These are phyloP conservation scores for Collybiopsis luxurians DNA, from an alignment of 768 basidiomycete genomes.

Conservation along the genomic window DNA sequence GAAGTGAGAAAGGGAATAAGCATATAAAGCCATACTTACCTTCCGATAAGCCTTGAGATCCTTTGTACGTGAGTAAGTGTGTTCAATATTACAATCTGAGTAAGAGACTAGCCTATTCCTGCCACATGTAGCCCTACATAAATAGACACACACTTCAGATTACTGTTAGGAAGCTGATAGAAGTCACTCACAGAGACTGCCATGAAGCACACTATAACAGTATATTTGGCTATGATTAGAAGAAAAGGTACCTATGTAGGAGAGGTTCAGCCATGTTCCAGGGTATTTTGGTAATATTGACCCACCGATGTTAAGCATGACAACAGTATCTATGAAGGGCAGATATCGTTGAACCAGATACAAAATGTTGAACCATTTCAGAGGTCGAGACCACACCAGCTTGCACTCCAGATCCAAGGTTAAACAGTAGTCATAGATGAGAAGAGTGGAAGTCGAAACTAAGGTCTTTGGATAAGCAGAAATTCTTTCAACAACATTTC, in stretches of 20 bases:
- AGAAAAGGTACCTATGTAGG: too few species aligned
- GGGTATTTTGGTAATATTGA: too few species aligned
- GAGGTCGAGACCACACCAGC: not conserved
- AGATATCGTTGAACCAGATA: not conserved
- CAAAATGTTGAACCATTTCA: not conserved
- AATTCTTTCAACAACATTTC: too few species aligned
- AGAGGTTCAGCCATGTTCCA: too few species aligned
- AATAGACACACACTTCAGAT: too few species aligned
- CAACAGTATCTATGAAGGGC: not conserved
- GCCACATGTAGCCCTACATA: not conserved
- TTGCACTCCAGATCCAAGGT: not conserved
- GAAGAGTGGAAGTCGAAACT: not conserved
- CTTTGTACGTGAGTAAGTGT: too few species aligned
- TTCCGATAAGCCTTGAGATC: not conserved
- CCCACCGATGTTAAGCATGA: not conserved
- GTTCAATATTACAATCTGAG: too few species aligned
- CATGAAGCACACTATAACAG: too few species aligned
- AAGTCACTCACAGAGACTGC: too few species aligned
- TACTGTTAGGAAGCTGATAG: not conserved
- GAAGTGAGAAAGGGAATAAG: not conserved
- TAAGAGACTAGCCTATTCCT: not conserved
- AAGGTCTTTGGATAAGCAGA: not conserved
- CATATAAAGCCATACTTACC: not conserved
- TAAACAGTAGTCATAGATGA: not conserved
- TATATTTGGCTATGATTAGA: too few species aligned